phyloP scores from a whole-genome alignment of 495 filamentous ascomycete species.

The Neurospora sp. region DNA sequence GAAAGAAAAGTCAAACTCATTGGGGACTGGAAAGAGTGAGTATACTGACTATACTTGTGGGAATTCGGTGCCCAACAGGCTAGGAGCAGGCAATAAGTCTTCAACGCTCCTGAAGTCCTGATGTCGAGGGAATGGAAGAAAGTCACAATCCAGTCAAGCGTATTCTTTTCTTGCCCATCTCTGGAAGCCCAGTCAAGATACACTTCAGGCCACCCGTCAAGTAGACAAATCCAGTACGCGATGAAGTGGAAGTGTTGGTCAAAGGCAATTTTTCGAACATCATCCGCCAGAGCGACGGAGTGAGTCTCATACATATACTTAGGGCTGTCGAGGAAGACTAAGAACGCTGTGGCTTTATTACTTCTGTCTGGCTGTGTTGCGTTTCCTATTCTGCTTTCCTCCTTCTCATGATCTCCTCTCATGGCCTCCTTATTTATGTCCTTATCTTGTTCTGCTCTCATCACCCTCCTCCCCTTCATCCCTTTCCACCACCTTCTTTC shows the following conservation, averaged over 20 bases:
- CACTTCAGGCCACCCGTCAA: too few species aligned
- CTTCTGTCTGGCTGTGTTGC: not conserved
- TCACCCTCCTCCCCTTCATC: not conserved
- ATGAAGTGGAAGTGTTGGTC: rapidly evolving
- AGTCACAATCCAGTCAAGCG: not conserved
- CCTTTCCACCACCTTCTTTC: not conserved
- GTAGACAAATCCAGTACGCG: too few species aligned
- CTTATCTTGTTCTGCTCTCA: not conserved
- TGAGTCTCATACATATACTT: not conserved
- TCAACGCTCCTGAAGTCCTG: too few species aligned
- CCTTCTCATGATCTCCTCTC: not conserved
- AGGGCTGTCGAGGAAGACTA: not conserved
- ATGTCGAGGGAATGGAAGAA: not conserved
- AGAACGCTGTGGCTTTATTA: not conserved
- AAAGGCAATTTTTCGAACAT: too few species aligned
- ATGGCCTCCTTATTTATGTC: not conserved
- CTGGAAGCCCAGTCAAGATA: too few species aligned
- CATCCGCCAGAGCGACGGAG: too few species aligned
- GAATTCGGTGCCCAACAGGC: not conserved
- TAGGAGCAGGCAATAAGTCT: too few species aligned
- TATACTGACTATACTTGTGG: too few species aligned
- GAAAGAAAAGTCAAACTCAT: not conserved
- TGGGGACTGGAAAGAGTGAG: too few species aligned
- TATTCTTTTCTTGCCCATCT: not conserved
- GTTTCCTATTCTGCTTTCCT: not conserved